A percentile compares a stretch with the other conserved stretches of the same genome.
Evolutionary conservation across 2,329 filamentous ascomycete genomes (phyloP).

Genomic region (Penicillium sp.): DNA sequence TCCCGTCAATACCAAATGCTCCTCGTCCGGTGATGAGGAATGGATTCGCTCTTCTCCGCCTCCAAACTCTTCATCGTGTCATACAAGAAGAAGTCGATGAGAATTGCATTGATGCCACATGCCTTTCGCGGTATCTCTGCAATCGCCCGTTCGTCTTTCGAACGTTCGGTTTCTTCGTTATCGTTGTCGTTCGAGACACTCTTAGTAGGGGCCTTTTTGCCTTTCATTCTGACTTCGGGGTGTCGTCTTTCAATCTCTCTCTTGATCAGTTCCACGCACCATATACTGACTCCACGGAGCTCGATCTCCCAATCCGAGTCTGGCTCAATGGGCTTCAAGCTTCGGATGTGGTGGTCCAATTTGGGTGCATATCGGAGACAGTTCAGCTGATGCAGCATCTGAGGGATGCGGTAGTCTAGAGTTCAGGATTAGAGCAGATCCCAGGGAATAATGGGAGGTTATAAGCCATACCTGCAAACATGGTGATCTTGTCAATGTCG

Average conservation of each 20-base stretch:
- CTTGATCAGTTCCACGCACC: conserved; percentile 86
- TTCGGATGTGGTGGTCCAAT: conserved; percentile 66
- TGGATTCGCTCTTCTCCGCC: conserved; percentile 49
- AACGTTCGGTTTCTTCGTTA: conserved; percentile 6
- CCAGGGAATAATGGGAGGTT: background rate
- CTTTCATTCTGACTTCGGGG: conserved; percentile 56
- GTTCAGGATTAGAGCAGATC: background rate
- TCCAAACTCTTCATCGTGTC: conserved; percentile 89
- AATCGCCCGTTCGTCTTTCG: conserved; percentile 13
- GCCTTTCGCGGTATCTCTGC: conserved; percentile 20
- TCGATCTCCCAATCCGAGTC: conserved; percentile 81
- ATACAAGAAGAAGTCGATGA: conserved; percentile 97
- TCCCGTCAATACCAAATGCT: conserved; percentile 83
- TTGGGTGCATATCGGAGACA: conserved; percentile 81
- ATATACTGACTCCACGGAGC: conserved; percentile 87
- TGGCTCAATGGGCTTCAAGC: conserved; percentile 61
- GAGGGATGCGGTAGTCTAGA: conserved; percentile 86
- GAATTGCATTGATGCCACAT: conserved; percentile 68
- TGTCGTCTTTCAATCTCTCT: conserved; percentile 72
- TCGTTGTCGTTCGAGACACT: background rate
- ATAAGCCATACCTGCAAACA: conserved; percentile 68
- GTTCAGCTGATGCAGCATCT: conserved; percentile 79
- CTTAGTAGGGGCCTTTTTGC: conserved; percentile 1
- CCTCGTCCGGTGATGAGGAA: conserved; percentile 83
- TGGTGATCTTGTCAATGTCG: conserved; percentile 93